Evolutionary conservation across 805 yeast genomes (phyloP).

Genomic region (Spathaspora passalidarum): DNA sequence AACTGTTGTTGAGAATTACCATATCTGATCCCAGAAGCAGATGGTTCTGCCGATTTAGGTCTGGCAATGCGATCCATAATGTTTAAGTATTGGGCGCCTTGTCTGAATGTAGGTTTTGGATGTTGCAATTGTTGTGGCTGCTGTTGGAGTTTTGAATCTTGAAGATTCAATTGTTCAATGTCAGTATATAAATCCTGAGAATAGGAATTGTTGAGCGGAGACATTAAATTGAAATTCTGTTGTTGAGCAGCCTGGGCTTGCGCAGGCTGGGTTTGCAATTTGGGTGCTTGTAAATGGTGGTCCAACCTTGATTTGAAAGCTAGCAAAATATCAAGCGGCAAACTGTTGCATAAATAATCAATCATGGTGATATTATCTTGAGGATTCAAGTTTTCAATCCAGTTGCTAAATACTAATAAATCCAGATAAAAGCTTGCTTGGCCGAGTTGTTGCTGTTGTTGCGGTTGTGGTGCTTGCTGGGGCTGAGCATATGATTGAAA

Average conservation of each 20-base stretch:
- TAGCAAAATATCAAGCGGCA: constrained; percentile 51
- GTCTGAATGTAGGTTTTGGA: constrained; percentile 32
- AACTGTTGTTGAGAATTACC: constrained; percentile 16
- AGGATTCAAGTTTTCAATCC: constrained; percentile 50
- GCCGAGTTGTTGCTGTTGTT: constrained; percentile 14
- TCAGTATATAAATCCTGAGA: constrained; percentile 13
- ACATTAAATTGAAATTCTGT: background rate
- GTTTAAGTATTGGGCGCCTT: constrained; percentile 9
- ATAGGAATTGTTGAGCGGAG: constrained; percentile 3
- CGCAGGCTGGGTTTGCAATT: constrained; percentile 4
- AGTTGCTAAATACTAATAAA: constrained; percentile 45
- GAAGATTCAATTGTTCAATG: constrained; percentile 12
- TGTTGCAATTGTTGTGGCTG: constrained; percentile 18
- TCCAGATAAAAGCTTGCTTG: constrained; percentile 45
- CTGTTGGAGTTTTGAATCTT: constrained; percentile 4
- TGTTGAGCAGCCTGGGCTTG: constrained; percentile 4
- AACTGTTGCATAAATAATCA: constrained; percentile 49
- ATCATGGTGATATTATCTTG: constrained; percentile 51
- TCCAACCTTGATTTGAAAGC: constrained; percentile 50
- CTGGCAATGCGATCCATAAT: constrained; percentile 20
- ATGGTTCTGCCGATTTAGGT: constrained; percentile 48
- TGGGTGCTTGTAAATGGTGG: constrained; percentile 22
- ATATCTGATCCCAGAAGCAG: constrained; percentile 3
- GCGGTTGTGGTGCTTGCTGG: constrained; percentile 13
- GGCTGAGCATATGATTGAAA: background rate